A percentile compares a stretch with the other conserved stretches of the same genome.
Evolutionary conservation across 2,329 filamentous ascomycete species (phyloP).

Genomic region (Pseudogymnoascus sp.): DNA sequence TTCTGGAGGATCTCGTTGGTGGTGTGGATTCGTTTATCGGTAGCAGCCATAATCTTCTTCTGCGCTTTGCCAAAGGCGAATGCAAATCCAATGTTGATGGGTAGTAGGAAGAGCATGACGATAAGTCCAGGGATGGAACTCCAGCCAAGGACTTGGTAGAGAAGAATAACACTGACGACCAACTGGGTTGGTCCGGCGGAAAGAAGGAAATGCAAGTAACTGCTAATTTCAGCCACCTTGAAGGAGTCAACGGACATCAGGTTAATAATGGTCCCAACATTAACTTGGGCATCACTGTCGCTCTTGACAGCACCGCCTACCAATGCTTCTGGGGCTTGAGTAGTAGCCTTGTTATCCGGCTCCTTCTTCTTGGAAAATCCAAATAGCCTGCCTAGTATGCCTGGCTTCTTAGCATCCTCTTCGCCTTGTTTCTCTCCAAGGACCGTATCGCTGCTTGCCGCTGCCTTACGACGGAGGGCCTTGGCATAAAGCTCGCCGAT

Average conservation of each 20-base stretch:
- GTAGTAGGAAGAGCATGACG: constrained; percentile 81
- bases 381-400: constrained; percentile 45
- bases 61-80: constrained; percentile 79
- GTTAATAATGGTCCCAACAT: constrained; percentile 97
- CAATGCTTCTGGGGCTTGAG: constrained; percentile 29
- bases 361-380: constrained; percentile 49
- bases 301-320: constrained; percentile 31
- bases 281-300: constrained; percentile 64
- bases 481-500: constrained; percentile 98
- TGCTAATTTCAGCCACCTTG: constrained; percentile 91
- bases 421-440: constrained; percentile 49
- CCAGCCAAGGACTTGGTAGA: constrained; percentile 84
- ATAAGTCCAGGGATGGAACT: constrained; percentile 90
- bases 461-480: constrained; percentile 81
- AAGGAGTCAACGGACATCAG: constrained; percentile 99
- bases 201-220: constrained; percentile 94
- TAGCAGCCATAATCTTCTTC: constrained; percentile 84
- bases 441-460: constrained; percentile 66
- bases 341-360: constrained; percentile 35
- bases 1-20: constrained; percentile 97
- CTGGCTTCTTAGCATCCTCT: constrained; percentile 37
- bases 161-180: constrained; percentile 66
- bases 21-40: constrained; percentile 89
- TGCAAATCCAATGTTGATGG: constrained; percentile 83
- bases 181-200: constrained; percentile 86